Conservation (phyloP, 805 yeast genomes). For the Kodamaea jinghongensis region DNA sequence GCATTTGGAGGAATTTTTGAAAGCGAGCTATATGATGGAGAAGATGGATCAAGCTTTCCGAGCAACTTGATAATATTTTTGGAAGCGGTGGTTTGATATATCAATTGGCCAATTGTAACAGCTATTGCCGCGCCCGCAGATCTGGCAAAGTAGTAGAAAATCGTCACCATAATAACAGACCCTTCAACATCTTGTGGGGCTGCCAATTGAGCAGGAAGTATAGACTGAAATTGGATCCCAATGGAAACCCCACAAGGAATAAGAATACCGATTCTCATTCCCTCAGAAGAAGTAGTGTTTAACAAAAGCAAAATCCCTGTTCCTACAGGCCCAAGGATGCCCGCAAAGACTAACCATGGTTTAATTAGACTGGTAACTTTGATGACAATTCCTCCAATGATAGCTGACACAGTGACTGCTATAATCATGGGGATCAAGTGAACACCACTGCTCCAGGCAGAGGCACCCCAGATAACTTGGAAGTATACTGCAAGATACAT, state of each 20-base stretch:
- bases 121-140: conserved; percentile 33
- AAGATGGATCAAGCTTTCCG: neutral
- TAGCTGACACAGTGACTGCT: conserved; percentile 19
- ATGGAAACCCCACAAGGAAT: conserved; percentile 46
- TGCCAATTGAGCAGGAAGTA: conserved; percentile 44
- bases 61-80: conserved; percentile 17
- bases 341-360: conserved; percentile 37
- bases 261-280: conserved; percentile 43
- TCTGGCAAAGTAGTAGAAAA: conserved; percentile 40
- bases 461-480: conserved; percentile 43
- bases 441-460: conserved; percentile 46
- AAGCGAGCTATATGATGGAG: conserved; percentile 10
- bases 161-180: conserved; percentile 46
- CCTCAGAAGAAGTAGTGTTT: conserved; percentile 31
- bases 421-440: conserved; percentile 43
- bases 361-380: conserved; percentile 40
- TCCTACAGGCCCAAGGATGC: conserved; percentile 39
- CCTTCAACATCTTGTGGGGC: conserved; percentile 51
- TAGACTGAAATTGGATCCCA: conserved; percentile 43
- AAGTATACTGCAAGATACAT: conserved; percentile 46
- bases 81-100: conserved; percentile 21
- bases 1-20: conserved; percentile 12
- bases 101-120: conserved; percentile 30
- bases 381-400: conserved; percentile 34
- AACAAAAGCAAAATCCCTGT: conserved; percentile 45